Base-by-base conservation (phyloP, 2,329 filamentous ascomycete genomes). In the Torrubiella hemipterigena region DNA sequence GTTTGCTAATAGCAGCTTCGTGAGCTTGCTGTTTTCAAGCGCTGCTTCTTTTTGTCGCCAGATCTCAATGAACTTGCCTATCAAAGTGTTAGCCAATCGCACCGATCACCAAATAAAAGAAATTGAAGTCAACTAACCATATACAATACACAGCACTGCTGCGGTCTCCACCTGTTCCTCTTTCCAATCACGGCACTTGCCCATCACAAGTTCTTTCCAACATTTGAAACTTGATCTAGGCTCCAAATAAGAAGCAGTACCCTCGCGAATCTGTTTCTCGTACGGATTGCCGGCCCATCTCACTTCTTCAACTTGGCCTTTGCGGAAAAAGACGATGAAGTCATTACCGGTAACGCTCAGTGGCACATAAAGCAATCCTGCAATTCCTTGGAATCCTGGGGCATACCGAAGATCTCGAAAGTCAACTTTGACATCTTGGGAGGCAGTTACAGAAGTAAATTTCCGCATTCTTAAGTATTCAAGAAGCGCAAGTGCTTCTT, bases 291-390 rank as follows among this genome's bases (percentile, higher is more conserved):
- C 86, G 3, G 81, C 85, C 85, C 79, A 93, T 51, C 79, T 87
- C 14, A 82, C 83, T 54, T 84, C 78, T 46, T 70, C 80, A 17
- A 74, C 50, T 44, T 87, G 82, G 0, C 78, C 77, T 42, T 69
- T 78, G n/a, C 86, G 73, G 57, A 93, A 93, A 49, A 94, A 93
- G 0, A 86, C 81, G 26, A 94, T 93, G 44, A 94, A 94, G 44
- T 94, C 86, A 18, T 63, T 65, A 1, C 86, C 86, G 2, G 73
- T 73, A 1, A 72, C 64, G 12, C 81, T 87, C 3, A 94, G 58
- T 0, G 86, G 86, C 0, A 94, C 84, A 32, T 93, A 77, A 0
- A 94, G 59, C 29, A 93, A 54, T 0, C 86, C 86, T 0, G 84
- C 81, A 35, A 94, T 73, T 14, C 77, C 59, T 36, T 76, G 68